These are phyloP conservation scores for Mycena capillaripes DNA, from an alignment of 768 basidiomycete genomes.

Conservation along the genomic window DNA sequence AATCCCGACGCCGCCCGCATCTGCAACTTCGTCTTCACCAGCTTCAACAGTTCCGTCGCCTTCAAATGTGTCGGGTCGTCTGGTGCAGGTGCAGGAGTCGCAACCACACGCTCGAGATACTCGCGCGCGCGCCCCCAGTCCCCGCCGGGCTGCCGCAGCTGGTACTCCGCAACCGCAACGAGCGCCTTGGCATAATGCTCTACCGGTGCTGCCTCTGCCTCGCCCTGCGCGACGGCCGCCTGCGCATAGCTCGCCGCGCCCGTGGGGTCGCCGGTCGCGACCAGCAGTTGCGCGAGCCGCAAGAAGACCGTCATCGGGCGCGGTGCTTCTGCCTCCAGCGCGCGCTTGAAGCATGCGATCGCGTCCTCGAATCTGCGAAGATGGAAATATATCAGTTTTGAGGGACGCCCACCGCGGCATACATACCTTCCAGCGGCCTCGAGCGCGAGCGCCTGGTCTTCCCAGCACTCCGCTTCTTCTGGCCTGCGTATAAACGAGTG, in stretches of 20 bases:
- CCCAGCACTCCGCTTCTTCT: slow-evolving; percentile 84
- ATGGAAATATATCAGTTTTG: neutral
- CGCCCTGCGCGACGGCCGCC: slow-evolving; percentile 54
- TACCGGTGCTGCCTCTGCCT: slow-evolving; percentile 53
- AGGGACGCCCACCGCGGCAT: no score
- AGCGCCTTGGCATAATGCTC: slow-evolving; percentile 70
- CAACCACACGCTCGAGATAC: slow-evolving; percentile 51
- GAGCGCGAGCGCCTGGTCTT: slow-evolving; percentile 79
- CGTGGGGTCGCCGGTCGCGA: slow-evolving; percentile 58
- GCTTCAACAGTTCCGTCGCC: slow-evolving; percentile 65
- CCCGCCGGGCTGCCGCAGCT: slow-evolving; percentile 62
- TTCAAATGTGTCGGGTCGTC: slow-evolving; percentile 51
- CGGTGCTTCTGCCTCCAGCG: slow-evolving; percentile 49
- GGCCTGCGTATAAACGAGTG: slow-evolving; percentile 57
- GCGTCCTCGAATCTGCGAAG: slow-evolving; percentile 22
- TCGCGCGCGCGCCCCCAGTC: slow-evolving; percentile 64
- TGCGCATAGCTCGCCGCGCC: slow-evolving; percentile 70
- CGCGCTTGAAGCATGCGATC: slow-evolving; percentile 29
- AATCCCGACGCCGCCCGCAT: slow-evolving; percentile 34
- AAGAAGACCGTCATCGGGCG: slow-evolving; percentile 62
- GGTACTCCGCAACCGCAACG: slow-evolving; percentile 71
- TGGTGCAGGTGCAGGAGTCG: slow-evolving; percentile 6
- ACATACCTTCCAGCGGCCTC: slow-evolving; percentile 74
- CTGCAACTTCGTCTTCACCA: slow-evolving; percentile 64
- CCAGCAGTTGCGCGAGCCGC: slow-evolving; percentile 65